Conservation (phyloP, 306 rosid species). For the Cucumis hystrix region DNA sequence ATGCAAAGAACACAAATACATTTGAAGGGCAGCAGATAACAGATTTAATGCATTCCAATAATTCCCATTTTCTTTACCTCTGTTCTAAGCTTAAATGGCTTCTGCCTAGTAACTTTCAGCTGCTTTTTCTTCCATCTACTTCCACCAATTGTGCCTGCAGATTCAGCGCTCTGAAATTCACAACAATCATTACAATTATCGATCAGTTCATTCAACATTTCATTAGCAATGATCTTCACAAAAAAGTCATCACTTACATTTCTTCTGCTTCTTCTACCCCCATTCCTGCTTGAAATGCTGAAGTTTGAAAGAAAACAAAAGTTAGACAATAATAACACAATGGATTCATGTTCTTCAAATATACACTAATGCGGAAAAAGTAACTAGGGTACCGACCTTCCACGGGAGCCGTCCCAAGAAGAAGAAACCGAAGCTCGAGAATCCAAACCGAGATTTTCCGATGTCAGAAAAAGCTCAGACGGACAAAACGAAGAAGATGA, state of each 20-base stretch:
- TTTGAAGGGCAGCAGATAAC: too few species aligned
- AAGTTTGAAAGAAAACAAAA: conserved; percentile 9
- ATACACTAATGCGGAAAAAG: not conserved
- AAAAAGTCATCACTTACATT: conserved; percentile 41
- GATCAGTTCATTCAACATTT: conserved; percentile 3
- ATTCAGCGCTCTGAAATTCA: conserved; percentile 57
- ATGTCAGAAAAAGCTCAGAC: conserved; percentile 45
- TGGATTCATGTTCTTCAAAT: not conserved
- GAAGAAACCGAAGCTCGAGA: conserved; percentile 33
- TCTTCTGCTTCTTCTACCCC: conserved; percentile 66
- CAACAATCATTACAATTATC: not conserved
- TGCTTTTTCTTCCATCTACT: conserved; percentile 60
- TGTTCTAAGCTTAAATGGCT: conserved; percentile 88
- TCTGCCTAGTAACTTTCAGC: conserved; percentile 45
- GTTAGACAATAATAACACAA: conserved; percentile 1
- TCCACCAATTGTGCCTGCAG: conserved; percentile 43
- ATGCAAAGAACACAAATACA: too few species aligned
- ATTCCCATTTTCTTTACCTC: conserved; percentile 34
- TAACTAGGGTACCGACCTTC: conserved; percentile 42
- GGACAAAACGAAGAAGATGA: conserved; percentile 35
- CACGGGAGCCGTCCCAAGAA: conserved; percentile 58
- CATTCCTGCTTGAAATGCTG: conserved; percentile 56
- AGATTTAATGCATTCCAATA: too few species aligned
- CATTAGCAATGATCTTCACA: not conserved
- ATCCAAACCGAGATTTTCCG: conserved; percentile 64